phyloP scores from a whole-genome alignment of 2,329 filamentous ascomycete genomes.

The Albophoma yamanashiensis region DNA sequence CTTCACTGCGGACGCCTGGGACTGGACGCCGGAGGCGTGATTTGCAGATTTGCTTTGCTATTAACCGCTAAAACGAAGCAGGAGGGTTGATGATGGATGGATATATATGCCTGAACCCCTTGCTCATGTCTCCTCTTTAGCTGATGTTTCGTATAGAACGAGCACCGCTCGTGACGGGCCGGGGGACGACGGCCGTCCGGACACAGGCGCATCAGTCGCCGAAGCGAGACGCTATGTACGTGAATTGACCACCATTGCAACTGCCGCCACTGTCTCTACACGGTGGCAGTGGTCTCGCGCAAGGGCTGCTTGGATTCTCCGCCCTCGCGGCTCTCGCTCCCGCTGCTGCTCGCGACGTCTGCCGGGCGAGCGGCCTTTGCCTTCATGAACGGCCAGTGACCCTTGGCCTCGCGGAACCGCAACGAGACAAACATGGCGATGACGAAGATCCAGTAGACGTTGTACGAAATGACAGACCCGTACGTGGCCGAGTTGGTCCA shows the following conservation, averaged over 20 bases:
- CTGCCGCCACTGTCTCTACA: background rate
- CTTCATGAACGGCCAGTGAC: constrained; percentile 36
- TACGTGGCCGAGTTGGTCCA: constrained; percentile 87
- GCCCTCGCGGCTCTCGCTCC: constrained; percentile 15
- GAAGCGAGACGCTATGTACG: background rate
- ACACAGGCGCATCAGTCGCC: background rate
- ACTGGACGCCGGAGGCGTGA: constrained; percentile 44
- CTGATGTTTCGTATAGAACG: background rate
- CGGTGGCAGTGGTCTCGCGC: constrained; percentile 15
- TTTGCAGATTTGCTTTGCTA: background rate
- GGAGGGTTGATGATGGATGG: background rate
- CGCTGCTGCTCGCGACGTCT: constrained; percentile 9
- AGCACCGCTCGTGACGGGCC: background rate
- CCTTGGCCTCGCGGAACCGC: constrained; percentile 53
- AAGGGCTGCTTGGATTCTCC: constrained; percentile 12
- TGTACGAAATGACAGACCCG: constrained; percentile 79
- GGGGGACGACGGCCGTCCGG: background rate
- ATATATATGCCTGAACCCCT: background rate
- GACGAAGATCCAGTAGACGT: constrained; percentile 73
- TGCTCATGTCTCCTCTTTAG: background rate
- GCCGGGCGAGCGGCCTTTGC: constrained; percentile 12
- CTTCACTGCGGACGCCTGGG: constrained; percentile 47
- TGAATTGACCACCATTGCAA: background rate
- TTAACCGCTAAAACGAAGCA: background rate
- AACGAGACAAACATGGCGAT: constrained; percentile 58